Conservation (phyloP, 495 filamentous ascomycete species). For the Chaetomium fimeti region DNA sequence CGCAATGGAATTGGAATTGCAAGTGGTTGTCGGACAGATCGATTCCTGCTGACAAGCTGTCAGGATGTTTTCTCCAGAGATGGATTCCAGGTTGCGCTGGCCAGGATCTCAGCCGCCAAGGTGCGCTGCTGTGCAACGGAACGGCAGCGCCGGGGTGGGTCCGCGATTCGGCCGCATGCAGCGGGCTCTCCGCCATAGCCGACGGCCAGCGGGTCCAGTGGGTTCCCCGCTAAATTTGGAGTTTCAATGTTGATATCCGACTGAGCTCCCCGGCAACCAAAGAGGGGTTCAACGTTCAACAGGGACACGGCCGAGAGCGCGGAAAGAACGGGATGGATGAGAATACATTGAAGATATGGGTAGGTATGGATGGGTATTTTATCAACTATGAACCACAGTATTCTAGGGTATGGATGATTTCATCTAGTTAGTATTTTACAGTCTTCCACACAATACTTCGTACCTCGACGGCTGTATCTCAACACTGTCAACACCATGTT, state of each 20-base stretch:
- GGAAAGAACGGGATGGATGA: no score
- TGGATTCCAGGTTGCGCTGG: background rate
- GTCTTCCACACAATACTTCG: no score
- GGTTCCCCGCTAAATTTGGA: background rate
- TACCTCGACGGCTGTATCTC: no score
- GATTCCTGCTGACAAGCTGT: background rate
- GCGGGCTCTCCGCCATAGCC: background rate
- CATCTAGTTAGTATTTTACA: no score
- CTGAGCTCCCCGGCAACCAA: background rate
- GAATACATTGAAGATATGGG: no score
- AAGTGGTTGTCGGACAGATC: background rate
- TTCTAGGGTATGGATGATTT: no score
- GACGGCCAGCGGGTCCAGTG: background rate
- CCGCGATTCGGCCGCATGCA: background rate
- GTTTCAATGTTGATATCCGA: background rate
- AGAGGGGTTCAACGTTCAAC: no score
- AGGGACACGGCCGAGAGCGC: no score
- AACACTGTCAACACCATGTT: no score
- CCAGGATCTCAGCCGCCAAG: slow-evolving; percentile 6
- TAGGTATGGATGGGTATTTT: no score
- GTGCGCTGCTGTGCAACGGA: slow-evolving; percentile 5
- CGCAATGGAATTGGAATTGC: background rate
- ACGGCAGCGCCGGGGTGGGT: background rate
- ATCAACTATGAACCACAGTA: no score
- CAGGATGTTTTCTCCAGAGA: slow-evolving; percentile 3